A percentile compares a stretch with the other conserved stretches of the same genome.
Conservation (phyloP, 2,329 filamentous ascomycete species). For the Aspergillus udagawae region DNA sequence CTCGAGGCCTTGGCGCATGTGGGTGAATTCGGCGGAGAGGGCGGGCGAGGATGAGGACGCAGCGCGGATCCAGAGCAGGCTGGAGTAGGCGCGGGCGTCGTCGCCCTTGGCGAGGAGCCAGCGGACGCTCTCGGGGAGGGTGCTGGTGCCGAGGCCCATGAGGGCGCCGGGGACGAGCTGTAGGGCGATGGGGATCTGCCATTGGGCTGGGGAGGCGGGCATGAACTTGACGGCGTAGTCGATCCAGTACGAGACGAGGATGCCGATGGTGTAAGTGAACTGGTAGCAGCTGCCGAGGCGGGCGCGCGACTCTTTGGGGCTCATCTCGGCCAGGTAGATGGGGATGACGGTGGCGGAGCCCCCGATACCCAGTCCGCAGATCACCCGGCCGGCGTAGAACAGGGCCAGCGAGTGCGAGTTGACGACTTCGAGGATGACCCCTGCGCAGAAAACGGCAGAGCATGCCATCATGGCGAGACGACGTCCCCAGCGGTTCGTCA, state of each 20-base stretch:
- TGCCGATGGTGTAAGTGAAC: constrained; percentile 49
- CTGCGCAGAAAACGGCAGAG: constrained; percentile 45
- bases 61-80: constrained; percentile 51
- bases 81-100: constrained; percentile 44
- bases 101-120: constrained; percentile 49
- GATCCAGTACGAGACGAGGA: constrained; percentile 52
- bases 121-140: constrained; percentile 47
- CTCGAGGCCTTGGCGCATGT: constrained; percentile 47
- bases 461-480: constrained; percentile 44
- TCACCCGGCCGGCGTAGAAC: constrained; percentile 47
- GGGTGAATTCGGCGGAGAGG: constrained; percentile 45
- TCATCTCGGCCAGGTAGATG: constrained; percentile 45
- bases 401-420: constrained; percentile 42
- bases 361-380: constrained; percentile 48
- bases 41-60: constrained; percentile 27
- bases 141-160: constrained; percentile 48
- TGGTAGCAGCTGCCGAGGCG: constrained; percentile 51
- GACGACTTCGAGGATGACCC: constrained; percentile 45
- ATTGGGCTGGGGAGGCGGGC: constrained; percentile 39
- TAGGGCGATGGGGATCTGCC: constrained; percentile 55
- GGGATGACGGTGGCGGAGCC: constrained; percentile 44
- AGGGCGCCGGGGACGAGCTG: constrained; percentile 47
- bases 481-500: constrained; percentile 46
- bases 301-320: constrained; percentile 45
- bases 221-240: constrained; percentile 43